Evolutionary conservation across 306 rosid genomes (phyloP).

Genomic region (Mimosa pudica): DNA sequence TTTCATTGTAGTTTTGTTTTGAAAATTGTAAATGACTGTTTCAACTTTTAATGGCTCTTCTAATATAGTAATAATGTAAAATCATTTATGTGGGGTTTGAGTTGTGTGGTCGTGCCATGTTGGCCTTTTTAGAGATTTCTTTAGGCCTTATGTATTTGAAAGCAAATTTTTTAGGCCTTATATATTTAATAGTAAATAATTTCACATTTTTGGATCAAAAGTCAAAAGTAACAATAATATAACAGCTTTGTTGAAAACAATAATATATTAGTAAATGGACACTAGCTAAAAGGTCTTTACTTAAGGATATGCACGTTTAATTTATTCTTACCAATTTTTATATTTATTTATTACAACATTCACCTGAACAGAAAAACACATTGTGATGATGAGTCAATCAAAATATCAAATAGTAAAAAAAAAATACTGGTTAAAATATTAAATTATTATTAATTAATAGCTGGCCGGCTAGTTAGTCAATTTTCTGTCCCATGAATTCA

Average conservation of each 20-base stretch:
- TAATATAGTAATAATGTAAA: no score
- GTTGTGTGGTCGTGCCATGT: background rate
- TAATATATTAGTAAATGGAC: background rate
- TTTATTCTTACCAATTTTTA: background rate
- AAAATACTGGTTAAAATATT: background rate
- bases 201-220: background rate
- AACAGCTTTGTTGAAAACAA: background rate
- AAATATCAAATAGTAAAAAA: no score
- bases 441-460: background rate
- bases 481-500: background rate
- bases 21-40: no score
- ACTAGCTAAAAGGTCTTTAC: background rate
- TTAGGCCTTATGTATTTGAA: background rate
- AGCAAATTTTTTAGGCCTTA: background rate
- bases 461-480: background rate
- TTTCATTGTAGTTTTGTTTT: no score
- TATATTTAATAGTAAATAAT: background rate
- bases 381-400: background rate
- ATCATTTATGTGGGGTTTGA: background rate
- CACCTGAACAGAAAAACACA: background rate
- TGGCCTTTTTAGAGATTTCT: background rate
- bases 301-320: background rate
- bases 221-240: background rate
- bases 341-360: background rate
- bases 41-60: no score